phyloP scores from a whole-genome alignment of 1,284 basidiomycete genomes.

The Cutaneotrichosporon cutaneum region DNA sequence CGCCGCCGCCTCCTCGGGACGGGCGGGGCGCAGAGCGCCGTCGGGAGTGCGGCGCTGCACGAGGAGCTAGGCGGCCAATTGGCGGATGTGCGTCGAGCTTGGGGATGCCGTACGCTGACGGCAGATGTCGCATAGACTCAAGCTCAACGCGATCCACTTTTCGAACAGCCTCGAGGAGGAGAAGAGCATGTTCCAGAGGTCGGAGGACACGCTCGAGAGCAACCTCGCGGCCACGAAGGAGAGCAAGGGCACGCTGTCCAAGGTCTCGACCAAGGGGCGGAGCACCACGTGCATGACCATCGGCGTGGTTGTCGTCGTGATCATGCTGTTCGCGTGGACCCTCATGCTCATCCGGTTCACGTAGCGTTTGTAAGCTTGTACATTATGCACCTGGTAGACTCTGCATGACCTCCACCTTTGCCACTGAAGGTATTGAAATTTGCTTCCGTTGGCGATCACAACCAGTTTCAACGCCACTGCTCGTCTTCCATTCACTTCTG shows the following conservation, averaged over 20 bases:
- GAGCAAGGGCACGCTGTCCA: slow-evolving; percentile 46
- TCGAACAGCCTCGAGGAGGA: slow-evolving; percentile 51
- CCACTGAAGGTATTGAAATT: slow-evolving; percentile 3
- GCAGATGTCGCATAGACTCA: slow-evolving; percentile 54
- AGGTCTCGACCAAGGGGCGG: slow-evolving; percentile 46
- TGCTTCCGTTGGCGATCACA: slow-evolving; percentile 7
- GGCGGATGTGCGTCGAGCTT: slow-evolving; percentile 43
- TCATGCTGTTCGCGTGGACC: slow-evolving; percentile 53
- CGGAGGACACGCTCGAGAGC: slow-evolving; percentile 49
- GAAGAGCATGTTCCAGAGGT: slow-evolving; percentile 48
- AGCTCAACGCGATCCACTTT: slow-evolving; percentile 53
- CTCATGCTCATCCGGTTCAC: slow-evolving; percentile 54
- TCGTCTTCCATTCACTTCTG: background rate
- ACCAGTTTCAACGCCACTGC: background rate
- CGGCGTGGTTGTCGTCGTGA: slow-evolving; percentile 44
- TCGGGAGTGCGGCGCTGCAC: slow-evolving; percentile 47
- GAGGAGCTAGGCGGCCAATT: slow-evolving; percentile 54
- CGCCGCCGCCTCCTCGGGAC: slow-evolving; percentile 21
- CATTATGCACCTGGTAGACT: background rate
- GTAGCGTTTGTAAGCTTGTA: slow-evolving; percentile 18
- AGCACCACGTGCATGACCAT: slow-evolving; percentile 53
- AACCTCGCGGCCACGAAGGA: slow-evolving; percentile 44
- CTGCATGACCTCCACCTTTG: slow-evolving; percentile 1
- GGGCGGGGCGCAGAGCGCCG: slow-evolving; percentile 12
- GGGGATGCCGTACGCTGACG: background rate